phyloP scores from a whole-genome alignment of 2,329 filamentous ascomycete genomes.

The Fusarium sarcochroum region DNA sequence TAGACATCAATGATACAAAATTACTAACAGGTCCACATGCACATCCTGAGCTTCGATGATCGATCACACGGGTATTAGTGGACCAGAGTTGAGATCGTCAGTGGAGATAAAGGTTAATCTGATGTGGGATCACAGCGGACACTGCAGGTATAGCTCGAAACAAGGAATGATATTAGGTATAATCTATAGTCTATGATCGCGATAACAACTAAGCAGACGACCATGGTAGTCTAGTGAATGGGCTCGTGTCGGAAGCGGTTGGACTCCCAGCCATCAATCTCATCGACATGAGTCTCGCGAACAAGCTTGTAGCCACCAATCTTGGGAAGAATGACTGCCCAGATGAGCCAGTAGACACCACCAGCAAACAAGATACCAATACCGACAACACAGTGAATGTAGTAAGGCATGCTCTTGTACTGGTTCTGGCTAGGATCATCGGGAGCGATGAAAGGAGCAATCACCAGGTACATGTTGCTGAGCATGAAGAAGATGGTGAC shows the following conservation, averaged over 20 bases:
- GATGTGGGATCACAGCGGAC: too few relatives aligned
- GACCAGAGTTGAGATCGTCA: neutral
- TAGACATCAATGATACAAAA: neutral
- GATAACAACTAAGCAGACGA: constrained; percentile 8
- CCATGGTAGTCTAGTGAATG: constrained; percentile 6
- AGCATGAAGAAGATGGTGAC: constrained; percentile 71
- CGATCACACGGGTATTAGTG: neutral
- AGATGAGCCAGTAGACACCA: constrained; percentile 69
- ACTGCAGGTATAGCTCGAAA: neutral
- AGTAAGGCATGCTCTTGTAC: constrained; percentile 69
- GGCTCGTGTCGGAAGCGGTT: constrained; percentile 66
- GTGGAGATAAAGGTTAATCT: too few relatives aligned
- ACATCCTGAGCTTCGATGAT: neutral
- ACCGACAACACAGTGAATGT: constrained; percentile 70
- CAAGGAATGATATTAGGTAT: constrained; percentile 27
- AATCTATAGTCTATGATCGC: constrained; percentile 18
- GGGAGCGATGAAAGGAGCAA: constrained; percentile 71
- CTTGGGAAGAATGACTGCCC: constrained; percentile 66
- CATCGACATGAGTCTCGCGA: constrained; percentile 66
- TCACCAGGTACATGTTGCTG: constrained; percentile 72
- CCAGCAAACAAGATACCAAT: constrained; percentile 67
- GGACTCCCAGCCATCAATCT: constrained; percentile 74
- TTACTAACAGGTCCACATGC: neutral
- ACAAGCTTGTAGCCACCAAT: constrained; percentile 69
- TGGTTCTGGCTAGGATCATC: constrained; percentile 63